These are phyloP conservation scores for Artemisia argyi DNA, from an alignment of 129 eudicot genomes.

Conservation along the genomic window DNA sequence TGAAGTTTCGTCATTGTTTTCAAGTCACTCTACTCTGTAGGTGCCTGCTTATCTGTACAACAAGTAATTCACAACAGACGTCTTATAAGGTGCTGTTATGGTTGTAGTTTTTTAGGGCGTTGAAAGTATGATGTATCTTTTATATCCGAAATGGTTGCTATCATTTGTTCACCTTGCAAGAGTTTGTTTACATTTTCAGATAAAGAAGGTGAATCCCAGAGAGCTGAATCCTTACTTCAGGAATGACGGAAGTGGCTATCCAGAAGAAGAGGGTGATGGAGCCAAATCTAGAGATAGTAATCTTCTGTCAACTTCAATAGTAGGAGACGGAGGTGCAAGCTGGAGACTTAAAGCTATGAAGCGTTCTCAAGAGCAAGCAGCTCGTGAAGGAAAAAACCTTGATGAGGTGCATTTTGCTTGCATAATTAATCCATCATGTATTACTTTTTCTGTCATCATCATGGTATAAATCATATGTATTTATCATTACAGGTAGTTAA, in stretches of 20 bases:
- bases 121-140: neutral
- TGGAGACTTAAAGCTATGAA: constrained; percentile 96
- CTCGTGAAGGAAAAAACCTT: constrained; percentile 85
- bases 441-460: neutral
- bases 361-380: constrained; percentile 95
- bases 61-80: too few relatives aligned
- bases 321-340: constrained; percentile 99
- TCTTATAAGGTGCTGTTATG: neutral
- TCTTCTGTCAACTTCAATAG: constrained; percentile 64
- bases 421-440: neutral
- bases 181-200: constrained; percentile 22
- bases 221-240: constrained; percentile 82
- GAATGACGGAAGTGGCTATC: constrained; percentile 77
- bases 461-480: constrained; percentile 5
- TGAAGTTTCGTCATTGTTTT: too few relatives aligned
- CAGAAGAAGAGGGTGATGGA: constrained; percentile 63
- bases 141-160: neutral
- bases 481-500: constrained; percentile 64
- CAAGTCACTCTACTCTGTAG: too few relatives aligned
- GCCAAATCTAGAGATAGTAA: constrained; percentile 35
- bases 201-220: constrained; percentile 61
- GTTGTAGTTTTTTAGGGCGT: neutral
- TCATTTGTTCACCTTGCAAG: neutral
- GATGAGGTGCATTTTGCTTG: constrained; percentile 52
- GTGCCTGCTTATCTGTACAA: too few relatives aligned